Evolutionary conservation across 2,329 filamentous ascomycete genomes (phyloP), one percentile per base, ranked within the genome.

Genomic region (Sclerotinia trifoliorum): DNA sequence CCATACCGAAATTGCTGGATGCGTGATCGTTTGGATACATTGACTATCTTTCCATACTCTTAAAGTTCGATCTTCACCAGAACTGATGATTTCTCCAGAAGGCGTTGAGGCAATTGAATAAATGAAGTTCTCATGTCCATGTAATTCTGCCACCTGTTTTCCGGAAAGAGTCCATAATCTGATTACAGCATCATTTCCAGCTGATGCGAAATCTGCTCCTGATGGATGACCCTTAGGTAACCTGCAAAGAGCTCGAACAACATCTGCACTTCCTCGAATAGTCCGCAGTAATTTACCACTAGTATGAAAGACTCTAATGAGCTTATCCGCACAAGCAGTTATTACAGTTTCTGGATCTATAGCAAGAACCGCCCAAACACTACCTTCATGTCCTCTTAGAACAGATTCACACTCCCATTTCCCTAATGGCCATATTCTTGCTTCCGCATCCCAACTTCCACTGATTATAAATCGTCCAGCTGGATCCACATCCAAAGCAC

Each of bases 1-100:
- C 95, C 95, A 99, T 6, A 99, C 94, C 0, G 94, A 98, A 67
- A 98, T 96, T 13, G 95, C 95, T 15, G 95, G 95, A 75, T 97
- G 93, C 1, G 94, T 97, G 72, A 99, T 98, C 51, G 94, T 97
- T 79, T 99, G 95, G 57, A 97, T 81, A 77, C 94, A 98, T 68
- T 93, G 85, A 19, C 83, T 86, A 56, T 90, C 91, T 73, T 86
- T 89, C 95, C 96, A 99, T 77, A 99, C 83, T 65, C 93, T 87
- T 46, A 96, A 87, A 0, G 95, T 97, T n/a, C 95, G 87, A 79
- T 99, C 95, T 79, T 99, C 95, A 24, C 93, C 93, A 2, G 93
- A 88, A 78, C 94, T 98, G 61, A 96, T 90, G 42, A 99, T 83
- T 77, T 97, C 93, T 7, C 94, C 94, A 0, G 90, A 89, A 0